Evolutionary conservation across 768 basidiomycete genomes (phyloP).

Genomic region (Guyanaporus albipodus): DNA sequence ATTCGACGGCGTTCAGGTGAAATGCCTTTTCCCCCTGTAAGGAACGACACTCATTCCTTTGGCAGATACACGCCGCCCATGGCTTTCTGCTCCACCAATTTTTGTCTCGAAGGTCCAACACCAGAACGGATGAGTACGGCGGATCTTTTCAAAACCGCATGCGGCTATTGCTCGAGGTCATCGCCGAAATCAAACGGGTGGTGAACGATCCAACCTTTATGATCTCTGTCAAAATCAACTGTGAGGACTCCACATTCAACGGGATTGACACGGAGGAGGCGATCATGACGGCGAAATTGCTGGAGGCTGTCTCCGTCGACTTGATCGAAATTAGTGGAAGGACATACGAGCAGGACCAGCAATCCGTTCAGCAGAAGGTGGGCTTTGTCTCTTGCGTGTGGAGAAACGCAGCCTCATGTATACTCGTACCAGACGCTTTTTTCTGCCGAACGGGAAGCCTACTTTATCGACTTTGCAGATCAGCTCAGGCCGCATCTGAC

Average conservation of each 20-base stretch:
- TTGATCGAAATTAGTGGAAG: constrained; percentile 42
- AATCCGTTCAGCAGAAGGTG: constrained; percentile 9
- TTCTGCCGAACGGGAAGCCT: constrained; percentile 22
- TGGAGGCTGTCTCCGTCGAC: constrained; percentile 36
- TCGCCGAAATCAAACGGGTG: constrained; percentile 39
- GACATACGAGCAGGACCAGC: constrained; percentile 28
- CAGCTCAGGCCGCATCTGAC: constrained; percentile 22
- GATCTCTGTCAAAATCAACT: constrained; percentile 34
- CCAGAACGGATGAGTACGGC: constrained; percentile 54
- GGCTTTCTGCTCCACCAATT: constrained; percentile 48
- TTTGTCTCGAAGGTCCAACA: constrained; percentile 40
- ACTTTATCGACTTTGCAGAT: constrained; percentile 32
- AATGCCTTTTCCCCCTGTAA: not conserved
- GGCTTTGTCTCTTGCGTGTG: not conserved
- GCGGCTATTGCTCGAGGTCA: constrained; percentile 46
- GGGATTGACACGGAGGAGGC: constrained; percentile 35
- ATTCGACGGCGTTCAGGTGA: constrained; percentile 62
- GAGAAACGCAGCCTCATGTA: not conserved
- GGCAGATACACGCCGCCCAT: constrained; percentile 42
- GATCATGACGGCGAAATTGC: constrained; percentile 24
- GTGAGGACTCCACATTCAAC: constrained; percentile 23
- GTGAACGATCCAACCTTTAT: constrained; percentile 32
- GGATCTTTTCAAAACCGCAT: constrained; percentile 49
- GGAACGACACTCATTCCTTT: not conserved
- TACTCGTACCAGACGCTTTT: constrained; percentile 7